A percentile compares a stretch with the other conserved stretches of the same genome.
Evolutionary conservation across 352 stramenopile species (phyloP).

Genomic region (Phytopythium vexans): DNA sequence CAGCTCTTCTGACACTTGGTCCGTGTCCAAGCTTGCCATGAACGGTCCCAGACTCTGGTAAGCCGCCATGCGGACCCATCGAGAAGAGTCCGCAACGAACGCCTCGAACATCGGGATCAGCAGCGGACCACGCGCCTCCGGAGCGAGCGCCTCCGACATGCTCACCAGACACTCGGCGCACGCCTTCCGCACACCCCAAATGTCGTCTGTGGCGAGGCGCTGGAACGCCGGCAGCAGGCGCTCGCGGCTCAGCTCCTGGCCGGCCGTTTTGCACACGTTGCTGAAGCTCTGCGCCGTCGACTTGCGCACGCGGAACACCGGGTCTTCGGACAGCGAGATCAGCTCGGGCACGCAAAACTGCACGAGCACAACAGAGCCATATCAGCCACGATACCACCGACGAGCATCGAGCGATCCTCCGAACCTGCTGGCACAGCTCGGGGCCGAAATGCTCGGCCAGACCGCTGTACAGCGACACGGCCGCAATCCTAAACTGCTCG

Average conservation of each 20-base stretch:
- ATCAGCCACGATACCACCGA: too few relatives aligned
- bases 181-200: conserved; percentile 92
- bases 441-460: conserved; percentile 83
- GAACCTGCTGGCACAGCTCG: conserved; percentile 79
- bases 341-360: conserved; percentile 92
- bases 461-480: conserved; percentile 90
- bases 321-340: conserved; percentile 89
- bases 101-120: conserved; percentile 89
- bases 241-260: conserved; percentile 69
- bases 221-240: conserved; percentile 90
- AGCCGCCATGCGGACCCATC: conserved; percentile 93
- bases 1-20: conserved; percentile 78
- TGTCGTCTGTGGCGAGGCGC: conserved; percentile 90
- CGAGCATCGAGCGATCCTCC: too few relatives aligned
- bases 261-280: conserved; percentile 85
- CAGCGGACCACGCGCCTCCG: conserved; percentile 60
- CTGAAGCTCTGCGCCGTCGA: conserved; percentile 90
- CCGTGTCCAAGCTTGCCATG: conserved; percentile 77
- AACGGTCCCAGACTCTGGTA: conserved; percentile 89
- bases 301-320: conserved; percentile 92
- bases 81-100: conserved; percentile 88
- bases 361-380: too few relatives aligned
- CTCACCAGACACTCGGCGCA: conserved; percentile 90
- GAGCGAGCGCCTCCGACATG: conserved; percentile 83
- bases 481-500: conserved; percentile 93